Conservation (phyloP, 2,329 filamentous ascomycete genomes). For the Byssothecium circinans region DNA sequence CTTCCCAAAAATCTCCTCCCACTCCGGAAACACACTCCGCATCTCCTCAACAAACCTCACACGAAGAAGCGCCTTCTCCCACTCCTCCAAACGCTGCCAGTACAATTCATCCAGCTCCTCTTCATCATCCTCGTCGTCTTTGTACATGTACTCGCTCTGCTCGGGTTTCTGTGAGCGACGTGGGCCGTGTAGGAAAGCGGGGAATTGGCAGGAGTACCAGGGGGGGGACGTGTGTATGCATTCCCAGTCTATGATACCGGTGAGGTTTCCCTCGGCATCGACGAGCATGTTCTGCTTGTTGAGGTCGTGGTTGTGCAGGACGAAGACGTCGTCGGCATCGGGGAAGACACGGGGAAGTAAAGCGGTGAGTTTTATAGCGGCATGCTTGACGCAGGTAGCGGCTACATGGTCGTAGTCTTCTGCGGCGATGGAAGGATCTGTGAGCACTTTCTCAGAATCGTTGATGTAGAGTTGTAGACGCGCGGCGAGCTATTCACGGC, state of each 20-base stretch:
- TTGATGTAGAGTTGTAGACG: slow-evolving; percentile 3
- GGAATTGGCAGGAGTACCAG: slow-evolving; percentile 13
- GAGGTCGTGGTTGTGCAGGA: slow-evolving; percentile 12
- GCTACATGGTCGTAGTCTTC: not conserved
- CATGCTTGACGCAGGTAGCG: not conserved
- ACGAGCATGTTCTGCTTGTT: slow-evolving; percentile 13
- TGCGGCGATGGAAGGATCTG: no score
- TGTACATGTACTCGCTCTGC: not conserved
- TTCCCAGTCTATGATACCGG: slow-evolving; percentile 20
- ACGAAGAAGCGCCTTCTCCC: slow-evolving; percentile 12
- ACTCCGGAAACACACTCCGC: slow-evolving; percentile 13
- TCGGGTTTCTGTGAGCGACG: not conserved
- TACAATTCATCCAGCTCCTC: slow-evolving; percentile 3
- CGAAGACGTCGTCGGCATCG: not conserved
- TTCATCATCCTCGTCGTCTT: not conserved
- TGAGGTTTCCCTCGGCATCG: slow-evolving; percentile 1
- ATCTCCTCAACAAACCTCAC: slow-evolving; percentile 17
- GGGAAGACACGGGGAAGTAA: slow-evolving; percentile 5
- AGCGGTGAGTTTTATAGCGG: not conserved
- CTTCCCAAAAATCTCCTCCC: slow-evolving; percentile 1
- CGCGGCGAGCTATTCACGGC: slow-evolving; percentile 9
- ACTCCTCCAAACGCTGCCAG: slow-evolving; percentile 5
- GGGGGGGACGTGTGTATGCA: slow-evolving; percentile 9
- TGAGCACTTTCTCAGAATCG: not conserved
- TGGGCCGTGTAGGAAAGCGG: slow-evolving; percentile 12